A percentile compares a stretch with the other conserved stretches of the same genome.
These are phyloP conservation scores for Phycomyces blakesleeanus DNA, from an alignment of 192 early-diverging fungal genomes.

Conservation along the genomic window DNA sequence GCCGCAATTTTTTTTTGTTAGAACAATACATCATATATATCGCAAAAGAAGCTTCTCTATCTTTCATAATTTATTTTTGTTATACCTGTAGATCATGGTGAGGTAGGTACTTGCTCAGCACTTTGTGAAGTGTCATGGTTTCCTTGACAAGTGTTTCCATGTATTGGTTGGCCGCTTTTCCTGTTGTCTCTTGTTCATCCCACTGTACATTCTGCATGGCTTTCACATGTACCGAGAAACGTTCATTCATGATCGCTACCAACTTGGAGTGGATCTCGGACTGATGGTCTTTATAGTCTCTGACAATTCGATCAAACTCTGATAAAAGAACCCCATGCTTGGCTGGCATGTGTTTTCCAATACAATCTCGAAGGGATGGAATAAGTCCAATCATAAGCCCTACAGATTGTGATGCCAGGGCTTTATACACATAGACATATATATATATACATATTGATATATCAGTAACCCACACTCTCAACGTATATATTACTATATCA, in stretches of 20 bases:
- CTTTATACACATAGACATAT: slow-evolving; percentile 33
- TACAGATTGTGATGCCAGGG: slow-evolving; percentile 90
- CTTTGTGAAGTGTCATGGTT: slow-evolving; percentile 85
- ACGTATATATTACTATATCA: no score
- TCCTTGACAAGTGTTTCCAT: slow-evolving; percentile 91
- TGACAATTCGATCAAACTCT: slow-evolving; percentile 84
- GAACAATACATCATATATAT: no score
- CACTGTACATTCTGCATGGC: slow-evolving; percentile 59
- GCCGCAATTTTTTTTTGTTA: no score
- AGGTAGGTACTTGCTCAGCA: slow-evolving; percentile 84
- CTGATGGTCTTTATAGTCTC: slow-evolving; percentile 91
- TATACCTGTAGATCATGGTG: slow-evolving; percentile 63
- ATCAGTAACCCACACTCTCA: neutral
- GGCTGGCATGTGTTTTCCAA: slow-evolving; percentile 64
- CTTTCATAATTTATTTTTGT: neutral
- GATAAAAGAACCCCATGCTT: slow-evolving; percentile 79
- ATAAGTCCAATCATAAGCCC: slow-evolving; percentile 83
- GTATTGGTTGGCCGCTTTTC: slow-evolving; percentile 45
- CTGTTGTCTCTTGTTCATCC: slow-evolving; percentile 40
- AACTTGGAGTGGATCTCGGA: slow-evolving; percentile 86
- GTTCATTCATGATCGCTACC: slow-evolving; percentile 92
- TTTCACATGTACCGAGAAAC: slow-evolving; percentile 73
- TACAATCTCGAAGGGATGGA: slow-evolving; percentile 74
- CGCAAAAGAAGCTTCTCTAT: neutral
- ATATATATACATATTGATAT: no score